phyloP scores from a whole-genome alignment of 352 stramenopile genomes.

The Phytophthora nicotianae region DNA sequence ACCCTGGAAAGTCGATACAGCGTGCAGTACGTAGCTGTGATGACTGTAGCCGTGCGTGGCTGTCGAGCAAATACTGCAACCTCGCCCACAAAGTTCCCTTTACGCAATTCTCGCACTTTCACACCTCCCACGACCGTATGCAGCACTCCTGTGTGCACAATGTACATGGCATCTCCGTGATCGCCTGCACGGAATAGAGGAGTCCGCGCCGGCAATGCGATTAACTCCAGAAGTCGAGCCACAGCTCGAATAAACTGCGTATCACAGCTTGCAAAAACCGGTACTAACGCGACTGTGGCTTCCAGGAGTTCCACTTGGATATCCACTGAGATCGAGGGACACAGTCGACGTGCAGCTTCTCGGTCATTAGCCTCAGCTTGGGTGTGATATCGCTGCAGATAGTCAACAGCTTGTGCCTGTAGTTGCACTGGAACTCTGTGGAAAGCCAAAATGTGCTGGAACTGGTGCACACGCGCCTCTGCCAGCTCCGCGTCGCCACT shows the following conservation, averaged over 20 bases:
- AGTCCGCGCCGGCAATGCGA: constrained; percentile 58
- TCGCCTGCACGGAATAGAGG: constrained; percentile 63
- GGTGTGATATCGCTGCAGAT: constrained; percentile 71
- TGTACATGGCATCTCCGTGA: constrained; percentile 75
- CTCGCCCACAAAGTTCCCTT: constrained; percentile 72
- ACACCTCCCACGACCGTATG: constrained; percentile 62
- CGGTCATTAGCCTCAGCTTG: constrained; percentile 67
- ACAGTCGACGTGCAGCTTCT: constrained; percentile 60
- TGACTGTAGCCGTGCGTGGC: constrained; percentile 63
- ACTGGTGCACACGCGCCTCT: constrained; percentile 69
- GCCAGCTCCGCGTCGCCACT: constrained; percentile 52
- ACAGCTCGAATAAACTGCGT: constrained; percentile 64
- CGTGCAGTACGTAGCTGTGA: constrained; percentile 70
- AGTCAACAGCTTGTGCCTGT: constrained; percentile 61
- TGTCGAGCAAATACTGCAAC: constrained; percentile 68
- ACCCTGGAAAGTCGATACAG: constrained; percentile 60
- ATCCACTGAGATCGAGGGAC: constrained; percentile 70
- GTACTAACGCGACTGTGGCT: constrained; percentile 53
- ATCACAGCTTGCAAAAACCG: constrained; percentile 66
- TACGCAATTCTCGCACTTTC: constrained; percentile 72
- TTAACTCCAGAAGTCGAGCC: constrained; percentile 58
- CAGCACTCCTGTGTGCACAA: constrained; percentile 67
- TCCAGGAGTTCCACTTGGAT: constrained; percentile 73
- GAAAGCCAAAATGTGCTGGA: constrained; percentile 70
- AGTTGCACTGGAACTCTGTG: constrained; percentile 60